Base-by-base conservation (phyloP, 1,284 basidiomycete species). In the Xerocomus amazonicus region DNA sequence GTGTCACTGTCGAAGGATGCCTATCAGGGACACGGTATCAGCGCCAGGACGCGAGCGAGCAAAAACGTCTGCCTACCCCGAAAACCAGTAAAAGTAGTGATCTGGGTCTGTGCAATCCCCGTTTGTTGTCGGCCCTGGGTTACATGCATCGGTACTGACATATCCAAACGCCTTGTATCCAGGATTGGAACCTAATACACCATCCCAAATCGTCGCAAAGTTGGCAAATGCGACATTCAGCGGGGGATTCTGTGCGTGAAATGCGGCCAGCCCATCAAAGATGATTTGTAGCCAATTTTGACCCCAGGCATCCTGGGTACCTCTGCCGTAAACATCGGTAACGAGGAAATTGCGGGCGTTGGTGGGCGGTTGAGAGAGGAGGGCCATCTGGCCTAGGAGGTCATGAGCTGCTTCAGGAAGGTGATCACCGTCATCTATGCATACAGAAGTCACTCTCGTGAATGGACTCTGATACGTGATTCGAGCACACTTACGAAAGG, bases 31-130 rank as follows among this genome's bases (percentile, higher is more conserved):
- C 19, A 23, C 19, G 4, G 19, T 23, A 23, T 23, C 19, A 23
- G 19, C 19, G 3, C 19, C 19, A 23, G 4, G 19, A 23, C 19
- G 19, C 19, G 19, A 23, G 19, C 2, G n/a, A 14, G 28, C 3
- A 32, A 55, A 40, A 23, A 23, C 19, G 16, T 10, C 1, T 9
- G 12, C 74, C 58, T 52, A 77, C 78, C 71, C 72, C 19, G 66
- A 60, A 14, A 79, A 70, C 71, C 77, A 81, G 52, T 78, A 78
- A 54, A 80, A 77, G 19, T 68, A 69, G 51, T 72, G 73, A 34
- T 73, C 73, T 4, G 78, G 76, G 51, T 79, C 76, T 27, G 53
- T 40, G 43, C 76, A 78, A 12, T 54, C 56, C 0, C 57, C 65
- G 4, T 55, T 51, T 3, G 66, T 71, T 7, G 70, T 70, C 13